phyloP scores from a whole-genome alignment of 2,329 filamentous ascomycete species.

The Venturiaceae sp. region DNA sequence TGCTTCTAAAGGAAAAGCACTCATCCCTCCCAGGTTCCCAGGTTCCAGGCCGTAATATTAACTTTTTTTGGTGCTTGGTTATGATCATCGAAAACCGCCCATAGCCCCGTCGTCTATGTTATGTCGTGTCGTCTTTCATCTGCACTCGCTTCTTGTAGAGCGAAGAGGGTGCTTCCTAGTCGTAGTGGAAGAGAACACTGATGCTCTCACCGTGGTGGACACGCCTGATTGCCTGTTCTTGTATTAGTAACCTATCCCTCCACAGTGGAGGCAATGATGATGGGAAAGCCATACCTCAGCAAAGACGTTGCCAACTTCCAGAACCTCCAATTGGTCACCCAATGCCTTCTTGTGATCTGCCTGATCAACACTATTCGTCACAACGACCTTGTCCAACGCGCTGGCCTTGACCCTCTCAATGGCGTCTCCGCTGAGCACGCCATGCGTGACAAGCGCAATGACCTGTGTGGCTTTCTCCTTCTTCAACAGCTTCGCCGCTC shows the following conservation, averaged over 20 bases:
- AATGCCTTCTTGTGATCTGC: constrained; percentile 61
- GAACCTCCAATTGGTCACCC: constrained; percentile 82
- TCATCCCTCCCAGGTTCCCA: neutral
- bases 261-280: neutral
- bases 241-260: constrained; percentile 13
- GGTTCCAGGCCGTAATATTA: neutral
- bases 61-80: neutral
- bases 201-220: constrained; percentile 98
- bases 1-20: neutral
- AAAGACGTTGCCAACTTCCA: constrained; percentile 83
- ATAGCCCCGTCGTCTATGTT: neutral
- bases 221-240: constrained; percentile 64
- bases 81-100: neutral
- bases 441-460: constrained; percentile 88
- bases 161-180: constrained; percentile 30
- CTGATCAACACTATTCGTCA: constrained; percentile 93
- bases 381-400: constrained; percentile 83
- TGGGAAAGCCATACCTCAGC: constrained; percentile 56
- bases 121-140: neutral
- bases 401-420: constrained; percentile 91
- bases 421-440: constrained; percentile 88
- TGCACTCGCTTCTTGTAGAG: neutral
- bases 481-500: constrained; percentile 93
- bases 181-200: constrained; percentile 85
- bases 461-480: constrained; percentile 83